A percentile compares a stretch with the other conserved stretches of the same genome.
phyloP scores from a whole-genome alignment of 345 rosid species.

The Nephelium lappaceum region DNA sequence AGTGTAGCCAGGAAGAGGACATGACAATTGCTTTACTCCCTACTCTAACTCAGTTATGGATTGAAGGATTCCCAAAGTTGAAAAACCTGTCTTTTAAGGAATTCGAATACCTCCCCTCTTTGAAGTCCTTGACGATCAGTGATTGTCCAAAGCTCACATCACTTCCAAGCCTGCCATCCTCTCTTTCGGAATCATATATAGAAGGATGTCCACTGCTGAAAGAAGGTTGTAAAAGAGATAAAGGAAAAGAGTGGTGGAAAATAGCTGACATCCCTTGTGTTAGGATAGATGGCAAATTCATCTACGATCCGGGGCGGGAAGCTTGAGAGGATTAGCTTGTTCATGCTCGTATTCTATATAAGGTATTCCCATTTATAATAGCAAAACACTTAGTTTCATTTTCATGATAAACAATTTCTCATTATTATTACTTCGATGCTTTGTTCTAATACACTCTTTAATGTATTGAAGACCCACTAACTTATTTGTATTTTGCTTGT shows the following conservation, averaged over 20 bases:
- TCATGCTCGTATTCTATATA: no score
- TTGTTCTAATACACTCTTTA: no score
- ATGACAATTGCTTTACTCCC: conserved; percentile 19
- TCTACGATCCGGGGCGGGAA: neutral
- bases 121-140: neutral
- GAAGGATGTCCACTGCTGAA: neutral
- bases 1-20: conserved; percentile 21
- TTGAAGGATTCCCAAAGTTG: neutral
- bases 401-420: no score
- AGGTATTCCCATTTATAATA: no score
- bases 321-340: no score
- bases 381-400: no score
- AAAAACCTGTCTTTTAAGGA: neutral
- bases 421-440: no score
- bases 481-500: no score
- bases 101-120: neutral
- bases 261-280: neutral
- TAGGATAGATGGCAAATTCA: neutral
- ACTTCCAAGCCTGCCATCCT: neutral
- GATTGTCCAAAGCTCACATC: neutral
- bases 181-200: neutral
- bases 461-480: no score
- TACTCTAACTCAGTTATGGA: neutral
- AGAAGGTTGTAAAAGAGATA: neutral
- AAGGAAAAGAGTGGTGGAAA: neutral